Percentiles rank a stretch among this genome's conserved stretches.
These are phyloP conservation scores for Calonectria hawksworthii DNA, from an alignment of 2,329 filamentous ascomycete species.

Conservation along the genomic window DNA sequence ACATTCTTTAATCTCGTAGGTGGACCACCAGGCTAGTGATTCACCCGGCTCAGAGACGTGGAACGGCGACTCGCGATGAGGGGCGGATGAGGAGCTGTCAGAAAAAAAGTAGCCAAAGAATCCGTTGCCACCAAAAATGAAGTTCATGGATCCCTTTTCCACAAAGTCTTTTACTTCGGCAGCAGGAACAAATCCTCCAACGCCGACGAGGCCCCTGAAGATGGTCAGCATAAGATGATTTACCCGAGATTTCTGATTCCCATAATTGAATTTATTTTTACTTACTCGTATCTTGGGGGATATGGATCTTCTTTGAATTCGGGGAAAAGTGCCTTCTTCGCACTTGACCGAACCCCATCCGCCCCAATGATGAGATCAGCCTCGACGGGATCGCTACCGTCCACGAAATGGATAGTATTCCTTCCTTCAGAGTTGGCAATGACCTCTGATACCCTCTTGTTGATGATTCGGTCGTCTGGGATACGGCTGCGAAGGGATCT, in stretches of 20 bases:
- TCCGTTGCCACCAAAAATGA: slow-evolving; percentile 25
- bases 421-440: slow-evolving; percentile 28
- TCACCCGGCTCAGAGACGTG: slow-evolving; percentile 24
- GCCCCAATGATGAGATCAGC: slow-evolving; percentile 45
- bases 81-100: slow-evolving; percentile 9
- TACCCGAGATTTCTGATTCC: not conserved
- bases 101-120: slow-evolving; percentile 30
- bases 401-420: slow-evolving; percentile 39
- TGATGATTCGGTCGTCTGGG: slow-evolving; percentile 36
- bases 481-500: slow-evolving; percentile 38
- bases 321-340: slow-evolving; percentile 40
- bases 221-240: not conserved
- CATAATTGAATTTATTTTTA: not conserved
- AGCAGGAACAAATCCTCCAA: slow-evolving; percentile 21
- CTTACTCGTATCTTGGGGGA: slow-evolving; percentile 43
- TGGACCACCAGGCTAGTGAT: slow-evolving; percentile 31
- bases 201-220: slow-evolving; percentile 26
- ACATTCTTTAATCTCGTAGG: slow-evolving; percentile 26
- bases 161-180: slow-evolving; percentile 10
- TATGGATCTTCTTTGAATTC: slow-evolving; percentile 37
- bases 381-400: slow-evolving; percentile 37
- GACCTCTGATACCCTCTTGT: slow-evolving; percentile 37
- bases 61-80: slow-evolving; percentile 24
- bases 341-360: slow-evolving; percentile 39
- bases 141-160: slow-evolving; percentile 30